These are phyloP conservation scores for Phanerochaete carnosa DNA, from an alignment of 768 basidiomycete species.

Conservation along the genomic window DNA sequence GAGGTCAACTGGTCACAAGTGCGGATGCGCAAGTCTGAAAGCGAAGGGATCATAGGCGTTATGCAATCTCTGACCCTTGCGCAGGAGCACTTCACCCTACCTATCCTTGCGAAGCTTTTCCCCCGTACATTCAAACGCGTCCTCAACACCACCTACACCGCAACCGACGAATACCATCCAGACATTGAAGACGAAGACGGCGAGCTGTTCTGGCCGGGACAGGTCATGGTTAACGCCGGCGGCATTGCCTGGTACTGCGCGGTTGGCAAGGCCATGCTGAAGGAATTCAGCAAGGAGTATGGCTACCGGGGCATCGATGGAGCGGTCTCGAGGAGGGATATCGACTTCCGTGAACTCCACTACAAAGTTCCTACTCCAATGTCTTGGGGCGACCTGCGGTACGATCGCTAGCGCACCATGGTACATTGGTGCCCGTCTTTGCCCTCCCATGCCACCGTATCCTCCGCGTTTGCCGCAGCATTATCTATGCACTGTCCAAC, in stretches of 20 bases:
- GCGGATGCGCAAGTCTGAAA: conserved; percentile 10
- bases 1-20: background rate
- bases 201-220: conserved; percentile 82
- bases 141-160: conserved; percentile 57
- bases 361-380: background rate
- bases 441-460: background rate
- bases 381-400: background rate
- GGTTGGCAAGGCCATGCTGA: conserved; percentile 85
- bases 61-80: conserved; percentile 5
- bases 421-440: background rate
- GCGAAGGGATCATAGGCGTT: conserved; percentile 5
- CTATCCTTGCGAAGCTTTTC: conserved; percentile 66
- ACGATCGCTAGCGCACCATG: background rate
- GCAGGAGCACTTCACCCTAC: conserved; percentile 51
- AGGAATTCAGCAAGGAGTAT: conserved; percentile 73
- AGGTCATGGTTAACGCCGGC: conserved; percentile 60
- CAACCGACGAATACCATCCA: conserved; percentile 72
- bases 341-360: background rate
- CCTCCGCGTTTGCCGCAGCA: background rate
- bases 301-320: conserved; percentile 72
- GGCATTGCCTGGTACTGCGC: conserved; percentile 86
- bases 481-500: no score
- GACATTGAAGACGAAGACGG: conserved; percentile 86
- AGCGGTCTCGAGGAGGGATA: conserved; percentile 42
- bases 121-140: conserved; percentile 75